phyloP scores from a whole-genome alignment of 176 grass and related monocot species.

The Eremochloa ophiuroides region DNA sequence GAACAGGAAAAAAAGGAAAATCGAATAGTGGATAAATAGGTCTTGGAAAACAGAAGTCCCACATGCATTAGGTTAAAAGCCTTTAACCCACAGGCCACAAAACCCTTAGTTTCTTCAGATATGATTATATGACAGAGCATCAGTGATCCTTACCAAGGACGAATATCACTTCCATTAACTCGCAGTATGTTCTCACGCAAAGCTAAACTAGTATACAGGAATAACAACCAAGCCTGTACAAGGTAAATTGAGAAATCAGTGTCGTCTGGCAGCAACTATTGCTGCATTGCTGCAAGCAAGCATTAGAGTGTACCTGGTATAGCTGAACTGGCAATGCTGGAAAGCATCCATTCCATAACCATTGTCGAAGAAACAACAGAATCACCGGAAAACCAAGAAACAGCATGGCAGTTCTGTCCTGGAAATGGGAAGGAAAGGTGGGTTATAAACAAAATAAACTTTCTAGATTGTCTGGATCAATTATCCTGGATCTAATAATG shows the following conservation, averaged over 20 bases:
- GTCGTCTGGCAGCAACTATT: constrained; percentile 2
- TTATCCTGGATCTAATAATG: background rate
- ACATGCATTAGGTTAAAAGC: constrained; percentile 7
- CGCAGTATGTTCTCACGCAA: constrained; percentile 79
- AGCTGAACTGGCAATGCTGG: constrained; percentile 91
- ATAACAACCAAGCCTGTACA: constrained; percentile 77
- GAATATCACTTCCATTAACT: constrained; percentile 91
- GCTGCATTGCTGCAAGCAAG: background rate
- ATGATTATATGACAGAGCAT: constrained; percentile 1
- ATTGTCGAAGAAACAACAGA: constrained; percentile 74
- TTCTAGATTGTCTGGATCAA: background rate
- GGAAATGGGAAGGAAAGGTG: constrained; percentile 9
- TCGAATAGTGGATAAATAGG: background rate
- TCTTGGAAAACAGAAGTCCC: background rate
- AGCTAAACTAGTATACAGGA: constrained; percentile 82
- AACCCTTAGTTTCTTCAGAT: background rate
- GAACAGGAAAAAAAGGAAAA: background rate
- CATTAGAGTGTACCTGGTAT: constrained; percentile 72
- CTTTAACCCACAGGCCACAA: background rate
- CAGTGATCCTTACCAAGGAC: constrained; percentile 58
- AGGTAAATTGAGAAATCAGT: constrained; percentile 23
- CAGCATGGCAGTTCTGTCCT: constrained; percentile 93
- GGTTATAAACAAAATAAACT: background rate
- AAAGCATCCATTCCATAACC: constrained; percentile 87
- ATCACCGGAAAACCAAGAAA: constrained; percentile 91